Evolutionary conservation across 139 green algal genomes (phyloP).

Genomic region (Chlamydomonas incerta): DNA sequence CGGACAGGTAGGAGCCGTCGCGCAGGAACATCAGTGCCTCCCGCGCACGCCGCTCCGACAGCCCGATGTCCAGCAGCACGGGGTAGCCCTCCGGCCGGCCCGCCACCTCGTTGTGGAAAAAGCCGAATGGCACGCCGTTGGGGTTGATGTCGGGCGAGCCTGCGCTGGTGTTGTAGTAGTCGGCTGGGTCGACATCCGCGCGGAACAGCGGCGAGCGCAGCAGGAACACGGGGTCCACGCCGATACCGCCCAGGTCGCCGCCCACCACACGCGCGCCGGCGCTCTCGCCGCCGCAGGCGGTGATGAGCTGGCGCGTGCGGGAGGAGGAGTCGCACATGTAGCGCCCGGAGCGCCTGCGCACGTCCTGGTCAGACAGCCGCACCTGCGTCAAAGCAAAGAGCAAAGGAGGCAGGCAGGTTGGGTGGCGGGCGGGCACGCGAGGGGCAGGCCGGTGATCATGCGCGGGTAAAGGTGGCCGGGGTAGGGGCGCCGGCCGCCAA

Average conservation of each 20-base stretch:
- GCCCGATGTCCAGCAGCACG: background rate
- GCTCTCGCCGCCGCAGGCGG: no score
- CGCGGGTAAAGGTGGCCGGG: no score
- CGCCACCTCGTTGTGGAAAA: background rate
- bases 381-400: no score
- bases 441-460: no score
- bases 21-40: background rate
- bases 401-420: no score
- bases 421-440: no score
- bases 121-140: background rate
- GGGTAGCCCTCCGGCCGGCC: background rate
- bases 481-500: no score
- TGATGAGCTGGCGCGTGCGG: no score
- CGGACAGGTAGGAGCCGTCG: background rate
- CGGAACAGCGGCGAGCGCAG: background rate
- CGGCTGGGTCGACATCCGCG: background rate
- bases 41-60: background rate
- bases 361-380: no score
- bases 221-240: background rate
- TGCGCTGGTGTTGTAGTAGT: background rate
- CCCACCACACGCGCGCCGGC: no score
- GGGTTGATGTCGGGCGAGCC: background rate
- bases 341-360: no score
- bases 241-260: background rate
- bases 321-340: no score